Conservation (phyloP, 805 yeast genomes). For the Candida vaughaniae region DNA sequence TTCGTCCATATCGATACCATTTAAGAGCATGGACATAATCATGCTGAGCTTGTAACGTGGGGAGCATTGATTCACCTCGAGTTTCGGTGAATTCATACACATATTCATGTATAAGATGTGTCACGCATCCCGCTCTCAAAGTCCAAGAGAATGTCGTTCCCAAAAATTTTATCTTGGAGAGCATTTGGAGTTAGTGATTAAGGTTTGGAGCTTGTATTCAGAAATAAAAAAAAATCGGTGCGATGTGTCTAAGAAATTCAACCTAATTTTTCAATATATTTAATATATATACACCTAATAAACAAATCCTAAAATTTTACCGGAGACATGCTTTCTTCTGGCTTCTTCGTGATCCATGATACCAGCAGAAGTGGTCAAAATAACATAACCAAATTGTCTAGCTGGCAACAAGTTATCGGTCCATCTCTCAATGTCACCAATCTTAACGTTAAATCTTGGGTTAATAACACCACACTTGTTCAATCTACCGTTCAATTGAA, state of each 20-base stretch:
- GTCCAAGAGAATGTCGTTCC: slow-evolving; percentile 47
- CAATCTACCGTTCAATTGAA: slow-evolving; percentile 95
- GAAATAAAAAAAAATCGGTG: too few relatives aligned
- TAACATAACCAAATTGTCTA: slow-evolving; percentile 97
- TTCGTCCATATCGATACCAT: slow-evolving; percentile 58
- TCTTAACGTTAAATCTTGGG: slow-evolving; percentile 97
- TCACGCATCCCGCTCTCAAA: slow-evolving; percentile 57
- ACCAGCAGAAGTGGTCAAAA: slow-evolving; percentile 98
- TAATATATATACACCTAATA: too few relatives aligned
- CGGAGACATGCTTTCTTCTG: slow-evolving; percentile 99
- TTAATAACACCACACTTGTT: slow-evolving; percentile 99
- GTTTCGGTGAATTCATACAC: slow-evolving; percentile 78
- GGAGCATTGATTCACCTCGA: slow-evolving; percentile 93
- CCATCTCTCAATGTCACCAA: slow-evolving; percentile 96
- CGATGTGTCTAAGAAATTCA: too few relatives aligned
- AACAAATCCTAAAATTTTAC: slow-evolving; percentile 97
- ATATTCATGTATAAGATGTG: slow-evolving; percentile 66
- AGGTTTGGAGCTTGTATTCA: too few relatives aligned
- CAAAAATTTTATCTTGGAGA: slow-evolving; percentile 21
- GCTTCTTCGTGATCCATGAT: slow-evolving; percentile 99
- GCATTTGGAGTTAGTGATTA: too few relatives aligned
- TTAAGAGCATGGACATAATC: slow-evolving; percentile 83
- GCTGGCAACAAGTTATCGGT: slow-evolving; percentile 97
- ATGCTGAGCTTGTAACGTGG: slow-evolving; percentile 70
- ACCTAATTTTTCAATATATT: background rate